Conservation (phyloP, 2,329 filamentous ascomycete genomes). For the Ciborinia camelliae region DNA sequence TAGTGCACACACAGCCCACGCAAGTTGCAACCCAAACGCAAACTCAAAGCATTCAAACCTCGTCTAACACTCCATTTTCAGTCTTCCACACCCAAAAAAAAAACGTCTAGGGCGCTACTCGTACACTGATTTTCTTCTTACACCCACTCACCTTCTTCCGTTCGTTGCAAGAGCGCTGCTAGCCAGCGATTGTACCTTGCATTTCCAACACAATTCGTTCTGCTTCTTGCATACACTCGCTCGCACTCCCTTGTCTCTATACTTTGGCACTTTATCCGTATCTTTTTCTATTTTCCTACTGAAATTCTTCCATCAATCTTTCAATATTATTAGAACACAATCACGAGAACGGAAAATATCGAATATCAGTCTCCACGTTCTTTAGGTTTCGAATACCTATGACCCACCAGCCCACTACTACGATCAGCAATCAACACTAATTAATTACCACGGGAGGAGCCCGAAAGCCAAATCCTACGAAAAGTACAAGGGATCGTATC, state of each 20-base stretch:
- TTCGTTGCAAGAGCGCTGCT: conserved; percentile 15
- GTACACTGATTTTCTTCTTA: not conserved
- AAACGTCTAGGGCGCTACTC: conserved; percentile 8
- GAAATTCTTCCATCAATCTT: conserved; percentile 11
- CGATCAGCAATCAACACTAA: conserved; percentile 16
- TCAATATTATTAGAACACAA: not conserved
- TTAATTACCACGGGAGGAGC: conserved; percentile 15
- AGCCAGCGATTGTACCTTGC: conserved; percentile 20
- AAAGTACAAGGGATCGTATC: not conserved
- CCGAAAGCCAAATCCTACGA: conserved; percentile 3
- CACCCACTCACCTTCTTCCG: conserved; percentile 6
- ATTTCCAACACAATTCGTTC: conserved; percentile 11
- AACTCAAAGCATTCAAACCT: conserved; percentile 6
- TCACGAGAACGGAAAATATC: conserved; percentile 17
- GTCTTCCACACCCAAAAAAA: conserved; percentile 15
- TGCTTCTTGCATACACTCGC: conserved; percentile 13
- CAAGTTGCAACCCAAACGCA: not conserved
- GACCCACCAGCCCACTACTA: conserved; percentile 1
- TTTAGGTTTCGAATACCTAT: conserved; percentile 2
- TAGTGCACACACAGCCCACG: not conserved
- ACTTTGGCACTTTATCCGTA: not conserved
- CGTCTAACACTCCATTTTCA: conserved; percentile 5
- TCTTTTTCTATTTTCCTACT: not conserved
- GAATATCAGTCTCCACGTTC: conserved; percentile 11
- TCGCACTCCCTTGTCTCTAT: conserved; percentile 16